Base-by-base conservation (phyloP, 257 asterid species). In the Nicotiana tabacum region DNA sequence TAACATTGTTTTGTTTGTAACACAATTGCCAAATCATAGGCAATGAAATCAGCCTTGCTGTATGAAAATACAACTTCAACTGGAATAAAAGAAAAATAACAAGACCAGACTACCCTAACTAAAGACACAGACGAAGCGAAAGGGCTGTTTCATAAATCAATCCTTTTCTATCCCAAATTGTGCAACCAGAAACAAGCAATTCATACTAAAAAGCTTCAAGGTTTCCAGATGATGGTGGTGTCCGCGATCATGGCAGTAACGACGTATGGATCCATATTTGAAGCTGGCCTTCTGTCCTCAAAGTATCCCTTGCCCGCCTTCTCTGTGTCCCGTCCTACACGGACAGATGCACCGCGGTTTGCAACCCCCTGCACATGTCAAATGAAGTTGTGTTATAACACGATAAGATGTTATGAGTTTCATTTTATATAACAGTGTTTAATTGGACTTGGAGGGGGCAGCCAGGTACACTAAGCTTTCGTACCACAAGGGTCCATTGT, bases 271-370 rank as follows among this genome's bases (percentile, higher is more conserved):
- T 95, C 99, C 99, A 95, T 95, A 86, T 95, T 95, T 0, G 99
- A 95, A 66, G 99, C 93, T 2, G 99, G 99, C 90, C 99, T 89
- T 82, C 98, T 85, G 84, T 95, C 98, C 89, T 95, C 99, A 17
- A 95, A 95, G 90, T 95, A 95, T 1, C 99, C 99, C 82, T 95
- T 95, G 37, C 99, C 99, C 12, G 90, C 97, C 82, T 84, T 92
- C 92, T 95, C 99, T 0, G 98, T 95, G 46, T 95, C 98, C 2
- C 99, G 88, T 0, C 99, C 99, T 35, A 95, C 99, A 60, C 98
- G 98, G 37, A 95, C 84, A 0, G 99, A 95, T 18, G 98, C 97
- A 57, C 99, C 98, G 6, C 99, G 98, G 90, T 95, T 92, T 4
- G 99, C 99, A 30, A 95, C 99, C 0, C 99, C 98, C 99, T 95